Evolutionary conservation across 257 asterid genomes (phyloP), one percentile per base, ranked within the genome.

Genomic region (Fraxinus excelsior): DNA sequence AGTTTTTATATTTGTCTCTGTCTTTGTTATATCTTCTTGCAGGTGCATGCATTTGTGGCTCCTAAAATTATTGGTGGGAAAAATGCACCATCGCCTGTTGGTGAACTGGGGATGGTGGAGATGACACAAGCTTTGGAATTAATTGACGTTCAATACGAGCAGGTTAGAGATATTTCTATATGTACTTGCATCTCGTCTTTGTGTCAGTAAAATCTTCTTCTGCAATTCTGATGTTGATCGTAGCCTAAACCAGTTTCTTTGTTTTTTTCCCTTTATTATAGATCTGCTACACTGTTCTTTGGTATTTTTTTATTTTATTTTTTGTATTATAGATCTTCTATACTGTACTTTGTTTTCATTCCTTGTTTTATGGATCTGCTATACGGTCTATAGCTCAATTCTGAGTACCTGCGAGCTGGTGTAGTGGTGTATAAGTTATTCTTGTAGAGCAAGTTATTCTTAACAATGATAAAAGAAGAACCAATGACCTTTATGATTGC

Each of bases 51-150:
- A 74, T 95, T 95, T 84, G 88, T 95, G 65, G 99, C 99, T 74
- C 98, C 98, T 66, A 93, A 93, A 85, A 96, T 96, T 70, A 90
- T 96, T 78, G 99, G 99, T 31, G 99, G 99, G 71, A 88, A 80
- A 80, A 87, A 86, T 86, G 99, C 99, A 19, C 98, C 99, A 0
- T 87, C 99, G 38, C 99, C 98, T 34, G 93, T 93, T 6, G 97
- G 99, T 65, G 99, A 96, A 81, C 97, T 96, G 69, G 99, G 99
- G 78, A 95, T 95, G 99, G 98, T 95, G 84, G 99, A 95, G 90
- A 95, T 95, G 99, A 81, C 99, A 60, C 99, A 95, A 79, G 99
- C 99, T 64, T 64, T 95, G 81, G 97, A 91, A 82, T 79, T 95
- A 67, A 78, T 77, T 81, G 99, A 96, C 80, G 96, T 91, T 73